These are phyloP conservation scores for Phytophthora cactorum DNA, from an alignment of 352 stramenopile species.

Conservation along the genomic window DNA sequence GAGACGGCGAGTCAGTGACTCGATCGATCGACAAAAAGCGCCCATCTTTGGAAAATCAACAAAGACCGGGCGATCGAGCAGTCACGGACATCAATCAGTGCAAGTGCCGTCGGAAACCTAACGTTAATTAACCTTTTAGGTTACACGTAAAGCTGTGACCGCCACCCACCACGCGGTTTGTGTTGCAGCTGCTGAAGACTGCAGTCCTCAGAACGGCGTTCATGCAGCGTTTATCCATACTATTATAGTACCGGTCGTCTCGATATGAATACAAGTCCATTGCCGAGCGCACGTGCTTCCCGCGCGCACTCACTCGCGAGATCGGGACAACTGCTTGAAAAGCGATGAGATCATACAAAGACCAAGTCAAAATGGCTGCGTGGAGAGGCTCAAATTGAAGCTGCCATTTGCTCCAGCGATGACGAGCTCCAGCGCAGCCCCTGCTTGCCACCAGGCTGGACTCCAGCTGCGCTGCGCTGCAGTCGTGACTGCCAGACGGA, in stretches of 20 bases:
- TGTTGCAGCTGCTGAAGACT: no score
- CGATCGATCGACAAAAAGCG: conserved; percentile 15
- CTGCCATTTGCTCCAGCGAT: background rate
- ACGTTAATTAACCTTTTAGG: background rate
- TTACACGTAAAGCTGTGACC: background rate
- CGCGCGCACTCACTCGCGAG: conserved; percentile 3
- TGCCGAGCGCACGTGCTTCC: conserved; percentile 27
- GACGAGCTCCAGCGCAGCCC: background rate
- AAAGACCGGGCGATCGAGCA: conserved; percentile 10
- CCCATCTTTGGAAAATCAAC: conserved; percentile 9
- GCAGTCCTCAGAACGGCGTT: background rate
- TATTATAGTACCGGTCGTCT: background rate
- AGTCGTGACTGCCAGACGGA: conserved; percentile 5
- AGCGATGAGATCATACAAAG: background rate
- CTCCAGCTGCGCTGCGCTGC: background rate
- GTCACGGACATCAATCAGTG: conserved; percentile 10
- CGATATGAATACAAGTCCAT: conserved; percentile 1
- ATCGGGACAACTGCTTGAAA: conserved; percentile 18
- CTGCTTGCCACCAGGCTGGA: no score
- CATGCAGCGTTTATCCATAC: background rate
- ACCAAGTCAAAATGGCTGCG: background rate
- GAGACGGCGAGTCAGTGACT: conserved; percentile 23
- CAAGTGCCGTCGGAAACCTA: conserved; percentile 6
- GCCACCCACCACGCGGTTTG: no score
- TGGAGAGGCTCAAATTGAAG: conserved; percentile 20